Conservation (phyloP, 2,329 filamentous ascomycete genomes). For the Claviceps maximensis region DNA sequence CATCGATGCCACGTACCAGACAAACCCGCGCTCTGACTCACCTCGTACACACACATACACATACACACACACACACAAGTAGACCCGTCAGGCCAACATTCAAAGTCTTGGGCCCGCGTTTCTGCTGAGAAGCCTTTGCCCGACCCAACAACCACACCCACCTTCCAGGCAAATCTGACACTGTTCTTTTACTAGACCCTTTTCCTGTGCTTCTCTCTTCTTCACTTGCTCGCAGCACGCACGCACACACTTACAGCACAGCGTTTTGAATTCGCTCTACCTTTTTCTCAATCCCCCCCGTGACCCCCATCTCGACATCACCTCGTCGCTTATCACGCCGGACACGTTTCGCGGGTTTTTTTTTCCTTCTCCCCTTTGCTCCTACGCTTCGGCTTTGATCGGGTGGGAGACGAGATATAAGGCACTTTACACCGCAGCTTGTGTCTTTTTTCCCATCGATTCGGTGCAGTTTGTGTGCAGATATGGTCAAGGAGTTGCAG, state of each 20-base stretch:
- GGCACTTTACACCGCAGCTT: neutral
- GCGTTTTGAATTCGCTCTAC: neutral
- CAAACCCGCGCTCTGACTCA: no score
- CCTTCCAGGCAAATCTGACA: no score
- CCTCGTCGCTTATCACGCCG: neutral
- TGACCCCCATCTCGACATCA: neutral
- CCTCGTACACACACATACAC: no score
- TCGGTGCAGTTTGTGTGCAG: constrained; percentile 20
- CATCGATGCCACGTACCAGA: no score
- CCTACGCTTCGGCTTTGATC: neutral
- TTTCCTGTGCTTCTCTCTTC: neutral
- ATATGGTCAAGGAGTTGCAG: constrained; percentile 89
- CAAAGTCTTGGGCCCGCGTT: no score
- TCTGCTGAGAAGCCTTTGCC: no score
- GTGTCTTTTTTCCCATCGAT: neutral
- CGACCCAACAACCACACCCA: no score
- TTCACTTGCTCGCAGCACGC: neutral
- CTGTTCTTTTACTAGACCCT: no score
- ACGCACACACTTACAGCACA: neutral
- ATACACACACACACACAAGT: no score
- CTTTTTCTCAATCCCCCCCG: no score
- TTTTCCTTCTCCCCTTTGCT: neutral
- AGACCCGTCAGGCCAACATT: no score
- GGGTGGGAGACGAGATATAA: neutral
- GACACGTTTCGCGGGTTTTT: no score